Evolutionary conservation across 805 yeast species (phyloP).

Genomic region (Saccharomycopsis fibuligera): DNA sequence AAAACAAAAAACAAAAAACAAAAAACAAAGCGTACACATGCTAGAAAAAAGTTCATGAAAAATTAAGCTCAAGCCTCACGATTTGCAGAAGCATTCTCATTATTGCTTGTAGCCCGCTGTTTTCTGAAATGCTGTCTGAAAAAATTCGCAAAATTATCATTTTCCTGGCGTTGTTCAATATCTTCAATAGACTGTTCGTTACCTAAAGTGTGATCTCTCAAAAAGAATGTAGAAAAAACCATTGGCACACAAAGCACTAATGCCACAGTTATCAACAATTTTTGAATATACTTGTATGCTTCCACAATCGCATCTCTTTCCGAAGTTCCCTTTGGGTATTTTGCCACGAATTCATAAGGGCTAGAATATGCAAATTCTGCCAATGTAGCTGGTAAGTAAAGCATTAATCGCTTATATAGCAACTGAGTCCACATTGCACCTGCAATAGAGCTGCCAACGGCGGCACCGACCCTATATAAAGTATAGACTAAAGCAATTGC

Average conservation of each 20-base stretch:
- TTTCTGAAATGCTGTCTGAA: not conserved
- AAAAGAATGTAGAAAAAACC: conserved; percentile 38
- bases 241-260: conserved; percentile 48
- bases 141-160: not conserved
- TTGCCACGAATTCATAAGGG: conserved; percentile 43
- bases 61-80: no score
- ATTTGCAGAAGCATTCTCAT: not conserved
- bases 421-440: conserved; percentile 69
- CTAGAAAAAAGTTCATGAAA: no score
- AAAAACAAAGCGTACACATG: no score
- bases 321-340: conserved; percentile 52
- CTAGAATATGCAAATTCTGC: conserved; percentile 39
- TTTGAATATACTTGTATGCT: conserved; percentile 52
- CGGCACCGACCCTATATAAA: conserved; percentile 54
- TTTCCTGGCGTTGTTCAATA: not conserved
- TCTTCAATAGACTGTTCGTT: conserved; percentile 14
- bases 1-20: no score
- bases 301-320: conserved; percentile 47
- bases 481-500: conserved; percentile 53
- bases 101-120: no score
- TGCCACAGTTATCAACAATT: conserved; percentile 49
- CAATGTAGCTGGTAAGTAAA: conserved; percentile 29
- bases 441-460: conserved; percentile 55
- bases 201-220: conserved; percentile 46
- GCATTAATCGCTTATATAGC: conserved; percentile 39